Evolutionary conservation across 208 protist species (phyloP).

Genomic region (Acanthamoeba triangularis): DNA sequence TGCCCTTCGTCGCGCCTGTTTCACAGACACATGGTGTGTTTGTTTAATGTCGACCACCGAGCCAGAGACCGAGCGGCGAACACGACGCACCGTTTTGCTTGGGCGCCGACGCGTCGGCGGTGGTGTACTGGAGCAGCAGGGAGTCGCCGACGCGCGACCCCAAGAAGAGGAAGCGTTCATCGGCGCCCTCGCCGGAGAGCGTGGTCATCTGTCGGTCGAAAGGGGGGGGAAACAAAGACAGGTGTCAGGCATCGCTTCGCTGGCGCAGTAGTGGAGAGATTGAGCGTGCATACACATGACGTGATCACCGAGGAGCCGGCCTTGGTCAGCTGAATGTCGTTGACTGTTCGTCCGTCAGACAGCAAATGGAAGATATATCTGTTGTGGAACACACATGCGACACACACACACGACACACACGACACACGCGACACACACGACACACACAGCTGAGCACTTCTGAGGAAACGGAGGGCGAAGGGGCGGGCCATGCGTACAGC

Average conservation of each 20-base stretch:
- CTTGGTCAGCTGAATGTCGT: conserved; percentile 64
- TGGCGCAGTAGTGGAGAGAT: not conserved
- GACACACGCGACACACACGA: not conserved
- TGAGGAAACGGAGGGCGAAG: not conserved
- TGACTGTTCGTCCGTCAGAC: conserved; percentile 69
- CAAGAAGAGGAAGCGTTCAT: conserved; percentile 26
- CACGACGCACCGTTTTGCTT: not conserved
- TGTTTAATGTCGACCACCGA: not conserved
- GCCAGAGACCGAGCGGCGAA: not conserved
- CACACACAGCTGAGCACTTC: not conserved
- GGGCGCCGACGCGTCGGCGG: not conserved
- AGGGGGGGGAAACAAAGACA: not conserved
- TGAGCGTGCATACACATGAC: conserved; percentile 21
- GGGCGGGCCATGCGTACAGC: not conserved
- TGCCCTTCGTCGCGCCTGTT: not conserved
- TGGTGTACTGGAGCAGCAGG: conserved; percentile 52
- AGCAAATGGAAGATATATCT: conserved; percentile 69
- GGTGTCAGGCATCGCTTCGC: not conserved
- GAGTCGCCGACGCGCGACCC: conserved; percentile 72
- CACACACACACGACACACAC: not conserved
- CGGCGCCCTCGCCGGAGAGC: not conserved
- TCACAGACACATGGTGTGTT: too few species aligned
- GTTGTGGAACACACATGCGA: not conserved
- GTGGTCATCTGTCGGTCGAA: not conserved
- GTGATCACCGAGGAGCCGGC: conserved; percentile 69